Conservation (phyloP, 208 protist species). For the Strigomonas oncopelti region DNA sequence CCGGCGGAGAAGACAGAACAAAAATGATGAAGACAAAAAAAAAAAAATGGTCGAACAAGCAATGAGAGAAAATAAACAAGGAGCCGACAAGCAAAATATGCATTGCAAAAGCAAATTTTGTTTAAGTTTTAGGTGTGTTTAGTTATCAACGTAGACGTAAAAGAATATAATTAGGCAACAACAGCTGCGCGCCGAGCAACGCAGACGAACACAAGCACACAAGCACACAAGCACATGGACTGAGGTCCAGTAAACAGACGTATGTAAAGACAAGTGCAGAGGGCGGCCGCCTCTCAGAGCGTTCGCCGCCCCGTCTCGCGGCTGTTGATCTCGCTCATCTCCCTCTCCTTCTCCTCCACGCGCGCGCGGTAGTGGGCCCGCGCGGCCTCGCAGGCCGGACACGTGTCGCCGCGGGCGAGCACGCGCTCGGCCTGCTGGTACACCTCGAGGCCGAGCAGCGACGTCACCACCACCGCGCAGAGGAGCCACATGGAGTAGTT, state of each 20-base stretch:
- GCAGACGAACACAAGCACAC: background rate
- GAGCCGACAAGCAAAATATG: background rate
- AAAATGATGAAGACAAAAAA: conserved; percentile 4
- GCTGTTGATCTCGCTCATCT: conserved; percentile 23
- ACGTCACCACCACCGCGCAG: conserved; percentile 24
- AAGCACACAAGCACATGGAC: no score
- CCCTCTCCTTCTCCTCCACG: conserved; percentile 57
- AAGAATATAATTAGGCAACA: background rate
- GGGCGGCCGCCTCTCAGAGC: no score
- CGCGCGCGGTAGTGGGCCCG: conserved; percentile 74
- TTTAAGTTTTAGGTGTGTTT: background rate
- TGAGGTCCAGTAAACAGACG: no score
- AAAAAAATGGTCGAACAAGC: background rate
- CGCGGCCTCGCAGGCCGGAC: conserved; percentile 77
- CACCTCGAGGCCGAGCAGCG: conserved; percentile 61
- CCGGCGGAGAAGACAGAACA: background rate
- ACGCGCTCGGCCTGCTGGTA: conserved; percentile 68
- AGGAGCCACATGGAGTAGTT: conserved; percentile 86
- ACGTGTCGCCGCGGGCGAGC: conserved; percentile 72
- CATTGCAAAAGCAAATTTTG: conserved; percentile 4
- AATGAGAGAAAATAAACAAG: conserved; percentile 5
- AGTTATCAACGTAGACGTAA: background rate
- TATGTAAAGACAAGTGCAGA: background rate
- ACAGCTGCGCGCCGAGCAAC: no score
- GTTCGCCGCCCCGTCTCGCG: background rate